These are phyloP conservation scores for Suillus cothurnatus DNA, from an alignment of 768 basidiomycete genomes.

Conservation along the genomic window DNA sequence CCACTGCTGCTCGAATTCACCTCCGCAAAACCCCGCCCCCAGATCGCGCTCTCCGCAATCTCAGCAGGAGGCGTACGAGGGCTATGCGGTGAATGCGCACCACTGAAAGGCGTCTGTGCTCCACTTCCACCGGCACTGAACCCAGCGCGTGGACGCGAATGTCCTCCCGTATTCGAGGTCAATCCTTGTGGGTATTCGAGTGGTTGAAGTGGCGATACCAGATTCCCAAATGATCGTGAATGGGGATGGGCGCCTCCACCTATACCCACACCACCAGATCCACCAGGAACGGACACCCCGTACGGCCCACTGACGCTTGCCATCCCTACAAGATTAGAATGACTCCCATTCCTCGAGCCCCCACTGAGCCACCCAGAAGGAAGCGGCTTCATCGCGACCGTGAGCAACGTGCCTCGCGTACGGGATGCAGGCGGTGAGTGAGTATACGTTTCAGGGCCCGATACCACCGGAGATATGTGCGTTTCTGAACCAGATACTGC, in stretches of 20 bases:
- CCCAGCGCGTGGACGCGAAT: constrained; percentile 4
- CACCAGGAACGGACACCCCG: not conserved
- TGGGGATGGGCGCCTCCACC: not conserved
- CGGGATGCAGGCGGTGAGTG: constrained; percentile 55
- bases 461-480: constrained; percentile 2
- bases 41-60: constrained; percentile 36
- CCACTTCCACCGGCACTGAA: not conserved
- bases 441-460: constrained; percentile 48
- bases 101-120: not conserved
- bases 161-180: not conserved
- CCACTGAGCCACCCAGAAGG: constrained; percentile 41
- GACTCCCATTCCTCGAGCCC: not conserved
- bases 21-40: constrained; percentile 68
- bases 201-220: constrained; percentile 3
- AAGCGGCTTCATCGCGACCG: constrained; percentile 65
- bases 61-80: constrained; percentile 18
- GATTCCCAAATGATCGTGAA: not conserved
- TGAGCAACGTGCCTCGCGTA: constrained; percentile 52
- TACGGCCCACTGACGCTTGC: not conserved
- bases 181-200: not conserved
- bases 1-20: constrained; percentile 38
- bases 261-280: not conserved
- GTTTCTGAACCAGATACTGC: not conserved
- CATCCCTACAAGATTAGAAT: not conserved
- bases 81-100: not conserved